Base-by-base conservation (phyloP, 2,329 filamentous ascomycete genomes). In the Pseudogymnoascus sp. region DNA sequence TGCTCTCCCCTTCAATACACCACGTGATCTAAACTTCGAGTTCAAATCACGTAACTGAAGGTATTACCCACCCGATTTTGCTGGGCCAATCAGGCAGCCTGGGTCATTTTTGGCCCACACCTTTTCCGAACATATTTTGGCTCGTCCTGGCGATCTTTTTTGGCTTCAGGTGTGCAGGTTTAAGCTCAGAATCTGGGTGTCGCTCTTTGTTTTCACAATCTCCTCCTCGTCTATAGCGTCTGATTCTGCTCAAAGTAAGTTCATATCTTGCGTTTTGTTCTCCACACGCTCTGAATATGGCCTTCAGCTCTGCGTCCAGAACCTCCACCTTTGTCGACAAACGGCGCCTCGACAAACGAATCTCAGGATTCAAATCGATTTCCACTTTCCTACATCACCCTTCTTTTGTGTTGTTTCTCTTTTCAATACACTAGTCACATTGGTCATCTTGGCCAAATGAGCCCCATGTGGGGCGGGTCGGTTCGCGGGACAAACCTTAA, bases 211-310 rank as follows among this genome's bases (percentile, higher is more conserved):
- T 62, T 41, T 41, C 31, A 62, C 31, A 45, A 45, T 39, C 4
- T n/a, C n/a, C 60, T 61, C 60, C 60, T 61, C 57, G 21, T 61
- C 60, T 37, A n/a, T 43, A 62, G 31, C 60, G 34, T 62, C 60
- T 43, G 34, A 62, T 23, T 62, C 41, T 45, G 19, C 41, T 10
- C 10, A 45, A 25, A 25, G 23, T 25, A 21, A 45, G 41, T 45
- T 45, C 19, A 34, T 21, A 23, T 45, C 16, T 45, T 45, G 10
- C 41, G 41, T 41, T 45, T 45, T 2, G 21, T 45, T 62, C n/a
- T n/a, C n/a, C n/a, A n/a, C n/a, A n/a, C n/a, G n/a, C 60, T 62
- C 60, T 41, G 34, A 21, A 21, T 41, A 31, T 62, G 34, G 34
- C 60, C 60, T 62, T 45, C 34, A 37, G 60, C 14, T 62, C 60